A percentile compares a stretch with the other conserved stretches of the same genome.
Evolutionary conservation across 331 rosid species (phyloP).

Genomic region (Stylosanthes scabra): DNA sequence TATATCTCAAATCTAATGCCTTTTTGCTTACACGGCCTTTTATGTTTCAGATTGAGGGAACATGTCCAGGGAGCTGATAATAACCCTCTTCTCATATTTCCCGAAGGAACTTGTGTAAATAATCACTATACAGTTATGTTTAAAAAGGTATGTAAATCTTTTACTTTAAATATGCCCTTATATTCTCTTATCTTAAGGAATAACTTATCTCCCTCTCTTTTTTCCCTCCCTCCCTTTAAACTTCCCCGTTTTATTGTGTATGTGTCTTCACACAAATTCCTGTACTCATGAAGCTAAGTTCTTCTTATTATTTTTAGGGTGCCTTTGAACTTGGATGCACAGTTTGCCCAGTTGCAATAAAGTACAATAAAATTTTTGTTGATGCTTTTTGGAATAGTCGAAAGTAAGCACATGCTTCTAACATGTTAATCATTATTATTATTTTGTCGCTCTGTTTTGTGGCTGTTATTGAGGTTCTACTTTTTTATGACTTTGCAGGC

Average conservation of each 20-base stretch:
- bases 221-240: background rate
- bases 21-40: conserved; percentile 31
- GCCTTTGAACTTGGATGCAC: conserved; percentile 97
- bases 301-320: conserved; percentile 63
- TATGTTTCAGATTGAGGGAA: conserved; percentile 76
- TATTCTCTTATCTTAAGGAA: background rate
- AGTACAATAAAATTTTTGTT: conserved; percentile 95
- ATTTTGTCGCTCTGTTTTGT: conserved; percentile 3
- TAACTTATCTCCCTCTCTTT: too few species aligned
- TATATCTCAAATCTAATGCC: conserved; percentile 10
- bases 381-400: conserved; percentile 99
- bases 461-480: conserved; percentile 6
- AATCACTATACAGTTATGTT: conserved; percentile 97
- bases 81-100: conserved; percentile 98
- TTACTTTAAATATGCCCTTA: conserved; percentile 17
- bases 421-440: conserved; percentile 6
- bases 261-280: background rate
- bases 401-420: conserved; percentile 69
- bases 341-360: conserved; percentile 95
- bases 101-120: conserved; percentile 99
- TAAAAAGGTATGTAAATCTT: conserved; percentile 70
- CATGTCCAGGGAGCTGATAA: conserved; percentile 87
- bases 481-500: conserved; percentile 64
- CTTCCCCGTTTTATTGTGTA: background rate
- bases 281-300: conserved; percentile 15